phyloP scores from a whole-genome alignment of 257 asterid genomes.

The Nicotiana tabacum region DNA sequence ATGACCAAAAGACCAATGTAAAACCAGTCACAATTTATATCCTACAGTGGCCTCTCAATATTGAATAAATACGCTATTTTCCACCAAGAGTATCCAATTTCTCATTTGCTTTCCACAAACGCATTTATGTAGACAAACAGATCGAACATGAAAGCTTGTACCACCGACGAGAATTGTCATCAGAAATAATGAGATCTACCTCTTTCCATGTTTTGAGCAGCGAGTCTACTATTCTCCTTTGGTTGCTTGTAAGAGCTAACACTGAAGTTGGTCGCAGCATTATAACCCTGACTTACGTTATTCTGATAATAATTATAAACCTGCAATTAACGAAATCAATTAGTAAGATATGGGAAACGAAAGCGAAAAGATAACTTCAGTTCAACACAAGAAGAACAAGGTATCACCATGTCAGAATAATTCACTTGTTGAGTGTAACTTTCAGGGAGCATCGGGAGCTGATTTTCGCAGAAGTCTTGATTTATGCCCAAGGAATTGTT shows the following conservation, averaged over 20 bases:
- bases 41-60: constrained; percentile 17
- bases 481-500: constrained; percentile 15
- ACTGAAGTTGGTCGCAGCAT: constrained; percentile 14
- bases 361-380: background rate
- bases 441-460: constrained; percentile 20
- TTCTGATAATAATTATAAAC: constrained; percentile 17
- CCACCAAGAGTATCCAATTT: constrained; percentile 27
- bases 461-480: constrained; percentile 18
- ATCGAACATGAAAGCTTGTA: constrained; percentile 26
- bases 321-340: constrained; percentile 24
- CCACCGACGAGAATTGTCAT: constrained; percentile 42
- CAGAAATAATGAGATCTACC: constrained; percentile 28
- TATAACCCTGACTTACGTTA: constrained; percentile 13
- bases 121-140: constrained; percentile 33
- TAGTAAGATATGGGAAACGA: background rate
- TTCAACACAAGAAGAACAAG: background rate
- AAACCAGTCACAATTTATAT: constrained; percentile 6
- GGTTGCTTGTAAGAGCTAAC: constrained; percentile 11
- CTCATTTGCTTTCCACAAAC: constrained; percentile 26
- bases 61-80: constrained; percentile 23
- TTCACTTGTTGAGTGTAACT: constrained; percentile 8
- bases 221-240: constrained; percentile 1
- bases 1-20: background rate
- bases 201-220: constrained; percentile 27
- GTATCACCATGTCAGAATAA: constrained; percentile 35